Conservation (phyloP, 2,329 filamentous ascomycete genomes). For the Tolypocladium tropicale region DNA sequence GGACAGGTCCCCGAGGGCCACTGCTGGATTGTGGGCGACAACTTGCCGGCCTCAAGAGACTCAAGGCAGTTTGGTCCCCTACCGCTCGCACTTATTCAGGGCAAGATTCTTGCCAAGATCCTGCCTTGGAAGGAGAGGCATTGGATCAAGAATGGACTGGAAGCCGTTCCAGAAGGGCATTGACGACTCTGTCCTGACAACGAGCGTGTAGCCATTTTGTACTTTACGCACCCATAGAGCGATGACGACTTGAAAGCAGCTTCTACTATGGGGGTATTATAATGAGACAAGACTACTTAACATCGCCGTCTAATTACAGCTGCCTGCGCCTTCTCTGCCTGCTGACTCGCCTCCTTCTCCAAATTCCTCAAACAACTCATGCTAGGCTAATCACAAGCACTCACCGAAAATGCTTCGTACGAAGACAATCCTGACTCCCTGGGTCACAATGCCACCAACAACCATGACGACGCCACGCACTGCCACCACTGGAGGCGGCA, state of each 20-base stretch:
- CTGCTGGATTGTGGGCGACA: conserved; percentile 86
- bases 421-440: conserved; percentile 12
- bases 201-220: not conserved
- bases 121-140: conserved; percentile 40
- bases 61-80: conserved; percentile 80
- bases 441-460: not conserved
- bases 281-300: conserved; percentile 14
- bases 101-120: conserved; percentile 65
- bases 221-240: conserved; percentile 1
- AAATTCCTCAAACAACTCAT: conserved; percentile 10
- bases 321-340: conserved; percentile 7
- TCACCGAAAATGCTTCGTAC: conserved; percentile 24
- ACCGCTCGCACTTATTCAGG: conserved; percentile 72
- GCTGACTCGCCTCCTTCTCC: conserved; percentile 4
- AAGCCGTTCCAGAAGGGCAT: conserved; percentile 14
- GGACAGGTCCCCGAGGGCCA: conserved; percentile 76
- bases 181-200: not conserved
- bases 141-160: conserved; percentile 37
- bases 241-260: too few relatives aligned
- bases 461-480: not conserved
- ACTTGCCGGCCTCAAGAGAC: conserved; percentile 73
- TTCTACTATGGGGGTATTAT: conserved; percentile 8
- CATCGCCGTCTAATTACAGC: conserved; percentile 24
- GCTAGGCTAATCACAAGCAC: conserved; percentile 11
- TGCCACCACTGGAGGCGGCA: not conserved